Base-by-base conservation (phyloP, 139 green algal genomes). In the Micromonas commoda region DNA sequence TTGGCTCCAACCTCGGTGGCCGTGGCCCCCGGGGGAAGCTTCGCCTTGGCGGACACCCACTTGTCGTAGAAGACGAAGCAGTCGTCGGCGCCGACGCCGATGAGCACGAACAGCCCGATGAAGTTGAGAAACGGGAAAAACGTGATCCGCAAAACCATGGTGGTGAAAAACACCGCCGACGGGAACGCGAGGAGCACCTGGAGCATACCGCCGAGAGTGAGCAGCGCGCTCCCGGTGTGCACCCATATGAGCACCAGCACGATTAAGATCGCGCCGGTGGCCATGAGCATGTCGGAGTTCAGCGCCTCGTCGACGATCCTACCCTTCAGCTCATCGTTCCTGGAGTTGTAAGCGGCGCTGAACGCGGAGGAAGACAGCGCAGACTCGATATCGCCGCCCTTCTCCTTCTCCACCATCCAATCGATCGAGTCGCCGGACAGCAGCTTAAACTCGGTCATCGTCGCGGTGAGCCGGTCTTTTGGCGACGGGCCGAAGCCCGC, bases 71-170 rank as follows among this genome's bases (percentile, higher is more conserved):
- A 32, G 2, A 83, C 79, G 60, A 83, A 83, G 26, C 79, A 74
- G 71, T 83, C 79, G 60, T 83, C 79, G 4, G 69, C 69, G 37
- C 69, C 78, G 26, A 82, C 73, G 51, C 69, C 78, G 61, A 39
- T n/a, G 34, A 83, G 66, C 34, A 83, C 71, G 64, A 83, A 83
- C 2, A 83, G 35, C 34, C 71, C 79, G 32, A 83, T 39, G 34
- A 83, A 83, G 61, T 83, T 83, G 16, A 83, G 71, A 39, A 83
- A 82, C 20, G 77, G 77, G 77, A 82, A 82, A 53, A 78, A 82
- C 2, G n/a, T 67, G 6, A 77, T 72, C 35, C 68, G 33, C 6
- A 71, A 72, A 0, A 82, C 34, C 3, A 77, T 21, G 26, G 38
- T 64, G 3, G 51, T 52, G 3, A 77, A 61, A 53, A 82, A 82